Conservation (phyloP, 306 rosid species). For the Vigna angularis region DNA sequence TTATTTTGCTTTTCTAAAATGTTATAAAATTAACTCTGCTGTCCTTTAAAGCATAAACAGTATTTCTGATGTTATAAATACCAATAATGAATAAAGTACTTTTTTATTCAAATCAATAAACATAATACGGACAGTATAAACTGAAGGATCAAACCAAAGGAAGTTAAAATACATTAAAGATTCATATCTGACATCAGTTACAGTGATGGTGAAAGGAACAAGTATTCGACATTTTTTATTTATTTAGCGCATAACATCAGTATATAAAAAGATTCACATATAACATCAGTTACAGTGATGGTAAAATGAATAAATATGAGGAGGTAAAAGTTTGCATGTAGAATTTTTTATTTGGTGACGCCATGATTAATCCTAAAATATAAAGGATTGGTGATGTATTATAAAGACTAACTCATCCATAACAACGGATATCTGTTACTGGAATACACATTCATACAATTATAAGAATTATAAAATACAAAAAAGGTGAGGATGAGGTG, state of each 20-base stretch:
- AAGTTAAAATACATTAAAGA: not conserved
- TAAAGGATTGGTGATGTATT: not conserved
- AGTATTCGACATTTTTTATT: not conserved
- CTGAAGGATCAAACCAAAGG: not conserved
- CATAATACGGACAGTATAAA: not conserved
- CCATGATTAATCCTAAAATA: not conserved
- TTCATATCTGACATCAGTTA: not conserved
- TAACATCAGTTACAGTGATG: conserved; percentile 12
- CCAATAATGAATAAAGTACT: not conserved
- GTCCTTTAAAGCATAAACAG: not conserved
- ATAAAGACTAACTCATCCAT: not conserved
- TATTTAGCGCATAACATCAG: not conserved
- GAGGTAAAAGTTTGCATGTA: not conserved
- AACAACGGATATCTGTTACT: not conserved
- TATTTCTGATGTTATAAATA: not conserved
- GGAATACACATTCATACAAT: not conserved
- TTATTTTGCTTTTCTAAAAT: not conserved
- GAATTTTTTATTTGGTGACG: not conserved
- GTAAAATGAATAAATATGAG: not conserved
- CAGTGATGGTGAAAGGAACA: not conserved
- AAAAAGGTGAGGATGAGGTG: not conserved
- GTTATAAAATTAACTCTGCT: not conserved
- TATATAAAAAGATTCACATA: not conserved
- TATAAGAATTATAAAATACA: not conserved
- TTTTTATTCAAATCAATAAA: not conserved